A percentile compares a stretch with the other conserved stretches of the same genome.
Evolutionary conservation across 163 green algal genomes (phyloP).

Genomic region (Scenedesmus sp.): DNA sequence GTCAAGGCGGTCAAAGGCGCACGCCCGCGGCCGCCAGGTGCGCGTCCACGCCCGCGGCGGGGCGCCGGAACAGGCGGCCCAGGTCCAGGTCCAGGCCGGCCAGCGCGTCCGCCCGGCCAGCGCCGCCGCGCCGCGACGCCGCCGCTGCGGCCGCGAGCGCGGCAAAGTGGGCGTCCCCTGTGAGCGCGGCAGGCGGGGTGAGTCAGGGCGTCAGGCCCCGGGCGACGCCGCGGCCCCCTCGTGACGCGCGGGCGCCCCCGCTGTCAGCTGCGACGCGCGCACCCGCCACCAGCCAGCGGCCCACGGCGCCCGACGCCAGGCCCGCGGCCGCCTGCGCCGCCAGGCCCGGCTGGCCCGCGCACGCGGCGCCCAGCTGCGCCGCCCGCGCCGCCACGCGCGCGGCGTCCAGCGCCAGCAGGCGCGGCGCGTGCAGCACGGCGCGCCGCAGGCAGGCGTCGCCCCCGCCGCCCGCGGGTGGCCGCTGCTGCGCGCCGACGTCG

Average conservation of each 20-base stretch:
- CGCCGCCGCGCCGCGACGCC: no score
- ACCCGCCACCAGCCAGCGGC: constrained; percentile 32
- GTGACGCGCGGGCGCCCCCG: no score
- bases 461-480: background rate
- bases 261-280: background rate
- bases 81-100: no score
- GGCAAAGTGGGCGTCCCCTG: constrained; percentile 9
- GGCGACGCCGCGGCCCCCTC: no score
- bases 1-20: background rate
- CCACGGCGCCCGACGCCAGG: background rate
- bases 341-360: background rate
- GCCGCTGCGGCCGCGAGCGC: no score
- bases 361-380: constrained; percentile 7
- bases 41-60: no score
- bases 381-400: constrained; percentile 4
- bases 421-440: constrained; percentile 3
- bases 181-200: no score
- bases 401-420: background rate
- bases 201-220: no score
- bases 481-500: background rate
- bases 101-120: no score
- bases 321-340: background rate
- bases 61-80: no score
- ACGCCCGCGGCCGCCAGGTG: no score
- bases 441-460: no score